A percentile compares a stretch with the other conserved stretches of the same genome.
Conservation (phyloP, 768 basidiomycete species). For the Crucibulum laeve region DNA sequence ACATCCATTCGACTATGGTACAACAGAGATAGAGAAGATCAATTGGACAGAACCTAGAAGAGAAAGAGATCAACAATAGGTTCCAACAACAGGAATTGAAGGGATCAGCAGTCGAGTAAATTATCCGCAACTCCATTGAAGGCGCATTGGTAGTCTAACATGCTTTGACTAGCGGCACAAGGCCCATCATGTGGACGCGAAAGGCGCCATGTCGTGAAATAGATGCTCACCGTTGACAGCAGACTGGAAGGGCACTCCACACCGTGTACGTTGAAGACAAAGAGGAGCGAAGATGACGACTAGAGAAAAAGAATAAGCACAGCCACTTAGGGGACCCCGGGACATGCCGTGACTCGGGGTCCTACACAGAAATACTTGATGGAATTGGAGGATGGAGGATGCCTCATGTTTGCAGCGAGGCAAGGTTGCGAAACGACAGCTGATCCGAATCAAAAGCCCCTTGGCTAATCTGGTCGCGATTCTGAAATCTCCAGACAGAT, state of each 20-base stretch:
- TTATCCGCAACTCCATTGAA: conserved; percentile 34
- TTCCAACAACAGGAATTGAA: not conserved
- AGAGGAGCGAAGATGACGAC: no score
- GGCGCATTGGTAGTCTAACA: conserved; percentile 50
- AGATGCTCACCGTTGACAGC: conserved; percentile 12
- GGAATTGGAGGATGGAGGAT: not conserved
- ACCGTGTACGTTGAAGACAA: no score
- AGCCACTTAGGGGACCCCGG: conserved; percentile 13
- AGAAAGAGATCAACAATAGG: not conserved
- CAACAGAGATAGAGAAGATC: not conserved
- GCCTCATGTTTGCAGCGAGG: conserved; percentile 43
- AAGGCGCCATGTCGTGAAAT: conserved; percentile 4
- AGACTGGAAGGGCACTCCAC: not conserved
- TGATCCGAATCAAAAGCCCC: conserved; percentile 22
- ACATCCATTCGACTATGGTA: no score
- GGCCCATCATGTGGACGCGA: conserved; percentile 30
- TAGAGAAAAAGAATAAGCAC: conserved; percentile 5
- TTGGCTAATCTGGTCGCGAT: conserved; percentile 10
- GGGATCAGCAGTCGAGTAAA: conserved; percentile 27
- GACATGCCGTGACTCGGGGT: not conserved
- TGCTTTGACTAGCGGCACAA: conserved; percentile 37
- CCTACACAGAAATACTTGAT: not conserved
- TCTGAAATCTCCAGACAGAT: conserved; percentile 13
- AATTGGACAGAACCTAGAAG: not conserved
- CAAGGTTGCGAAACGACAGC: conserved; percentile 17